Percentiles rank a stretch among this genome's conserved stretches.
These are phyloP conservation scores for Berberis vulgaris DNA, from an alignment of 164 flowering plant genomes.

Conservation along the genomic window DNA sequence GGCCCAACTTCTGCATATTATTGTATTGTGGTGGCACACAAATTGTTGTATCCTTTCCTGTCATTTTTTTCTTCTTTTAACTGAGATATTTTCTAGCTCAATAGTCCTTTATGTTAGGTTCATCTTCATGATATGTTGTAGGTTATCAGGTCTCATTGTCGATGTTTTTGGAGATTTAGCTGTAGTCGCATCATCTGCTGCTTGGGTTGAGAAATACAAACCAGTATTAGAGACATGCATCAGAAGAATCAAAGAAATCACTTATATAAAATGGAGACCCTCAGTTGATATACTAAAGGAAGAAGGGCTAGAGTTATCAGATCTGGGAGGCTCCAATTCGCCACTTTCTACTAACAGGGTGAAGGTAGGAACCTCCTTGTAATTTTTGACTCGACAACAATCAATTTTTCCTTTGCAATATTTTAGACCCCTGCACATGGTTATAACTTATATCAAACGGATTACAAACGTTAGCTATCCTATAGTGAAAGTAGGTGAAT, in stretches of 20 bases:
- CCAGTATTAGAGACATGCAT: slow-evolving; percentile 52
- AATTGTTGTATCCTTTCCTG: no score
- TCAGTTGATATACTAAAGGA: slow-evolving; percentile 79
- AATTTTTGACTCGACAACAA: neutral
- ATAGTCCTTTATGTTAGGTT: neutral
- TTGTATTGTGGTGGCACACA: no score
- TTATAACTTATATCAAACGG: no score
- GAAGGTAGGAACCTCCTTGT: slow-evolving; percentile 38
- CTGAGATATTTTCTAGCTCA: neutral
- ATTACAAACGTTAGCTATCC: no score
- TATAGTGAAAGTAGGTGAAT: no score
- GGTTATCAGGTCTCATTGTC: slow-evolving; percentile 86
- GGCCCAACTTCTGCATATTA: no score
- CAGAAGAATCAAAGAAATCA: slow-evolving; percentile 36
- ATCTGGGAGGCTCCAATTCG: slow-evolving; percentile 21
- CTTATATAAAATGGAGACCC: slow-evolving; percentile 72
- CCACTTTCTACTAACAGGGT: slow-evolving; percentile 34
- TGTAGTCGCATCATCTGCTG: slow-evolving; percentile 94
- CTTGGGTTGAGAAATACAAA: slow-evolving; percentile 96
- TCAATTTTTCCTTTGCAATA: neutral
- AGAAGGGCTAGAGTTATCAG: slow-evolving; percentile 66
- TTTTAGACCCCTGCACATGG: no score
- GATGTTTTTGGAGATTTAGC: slow-evolving; percentile 89
- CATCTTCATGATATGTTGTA: slow-evolving; percentile 18
- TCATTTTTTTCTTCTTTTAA: neutral